Conservation (phyloP, 495 filamentous ascomycete species). For the Xeromyces bisporus region DNA sequence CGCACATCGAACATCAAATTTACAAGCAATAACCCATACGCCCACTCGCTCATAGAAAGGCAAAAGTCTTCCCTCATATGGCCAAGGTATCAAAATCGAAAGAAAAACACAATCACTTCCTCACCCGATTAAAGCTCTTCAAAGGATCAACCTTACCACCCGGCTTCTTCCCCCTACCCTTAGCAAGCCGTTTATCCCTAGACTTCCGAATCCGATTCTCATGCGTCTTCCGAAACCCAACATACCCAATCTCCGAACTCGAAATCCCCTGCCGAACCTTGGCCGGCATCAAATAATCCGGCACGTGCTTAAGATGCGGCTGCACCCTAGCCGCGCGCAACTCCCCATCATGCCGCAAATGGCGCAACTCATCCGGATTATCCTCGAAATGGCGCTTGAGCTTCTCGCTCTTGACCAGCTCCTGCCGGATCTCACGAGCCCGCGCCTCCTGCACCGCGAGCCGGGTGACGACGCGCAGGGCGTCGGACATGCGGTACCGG, state of each 20-base stretch:
- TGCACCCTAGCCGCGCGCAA: slow-evolving; percentile 62
- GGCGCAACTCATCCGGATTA: slow-evolving; percentile 73
- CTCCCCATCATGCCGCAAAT: slow-evolving; percentile 83
- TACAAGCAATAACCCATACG: too few species aligned
- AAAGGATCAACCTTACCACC: slow-evolving; percentile 58
- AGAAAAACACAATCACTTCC: slow-evolving; percentile 1
- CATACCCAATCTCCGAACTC: slow-evolving; percentile 47
- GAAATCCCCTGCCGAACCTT: slow-evolving; percentile 55
- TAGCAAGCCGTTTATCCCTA: slow-evolving; percentile 41
- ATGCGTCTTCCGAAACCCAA: slow-evolving; percentile 53
- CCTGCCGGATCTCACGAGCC: slow-evolving; percentile 68
- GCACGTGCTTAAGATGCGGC: slow-evolving; percentile 85
- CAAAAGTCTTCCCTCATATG: too few species aligned
- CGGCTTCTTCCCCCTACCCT: slow-evolving; percentile 35
- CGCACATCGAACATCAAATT: too few species aligned
- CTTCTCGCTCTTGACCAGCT: slow-evolving; percentile 83
- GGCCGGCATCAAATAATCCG: slow-evolving; percentile 77
- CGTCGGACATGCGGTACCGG: slow-evolving; percentile 86
- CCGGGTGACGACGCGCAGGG: slow-evolving; percentile 61
- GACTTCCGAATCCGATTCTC: slow-evolving; percentile 63
- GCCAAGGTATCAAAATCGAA: too few species aligned
- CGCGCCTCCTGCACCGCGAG: slow-evolving; percentile 80
- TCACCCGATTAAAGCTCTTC: slow-evolving; percentile 60
- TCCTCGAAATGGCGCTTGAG: slow-evolving; percentile 93
- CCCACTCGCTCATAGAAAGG: too few species aligned